Evolutionary conservation across 1,139 yeast species (phyloP), one percentile per base, ranked within the genome.

Genomic region (Pneumocystis carinii): DNA sequence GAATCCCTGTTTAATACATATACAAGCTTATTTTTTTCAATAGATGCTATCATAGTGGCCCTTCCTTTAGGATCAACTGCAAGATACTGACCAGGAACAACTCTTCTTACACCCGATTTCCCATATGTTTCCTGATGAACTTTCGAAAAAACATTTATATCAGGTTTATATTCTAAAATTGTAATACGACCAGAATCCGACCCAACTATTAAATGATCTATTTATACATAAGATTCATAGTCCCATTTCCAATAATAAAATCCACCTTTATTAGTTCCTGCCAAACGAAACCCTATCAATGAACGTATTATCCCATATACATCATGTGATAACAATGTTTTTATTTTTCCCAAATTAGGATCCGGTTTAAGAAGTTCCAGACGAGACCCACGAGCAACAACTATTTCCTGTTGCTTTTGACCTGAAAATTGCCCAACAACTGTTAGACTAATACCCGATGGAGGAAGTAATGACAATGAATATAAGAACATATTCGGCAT

Each of bases 131-230:
- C 92, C 66, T 83, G 83, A 60, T 79, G 76, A 0, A 83, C 67
- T 0, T 83, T 75, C 17, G 74, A 75, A 69, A 89, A 84, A 62
- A 71, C 72, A 36, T 76, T 72, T 14, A 71, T 66, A 1, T 72
- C 73, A 0, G 72, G 67, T 61, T 80, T 77, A 69, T 79, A 82
- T 67, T 81, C 82, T 17, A 85, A 73, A 0, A 90, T 72, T 0
- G 85, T 76, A 27, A 90, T 68, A 64, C 83, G 82, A 0, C 97
- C 97, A 1, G 95, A 82, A 71, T 90, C 97, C 0, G 95, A 83
- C 0, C 94, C 81, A 2, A 89, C 73, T n/a, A 86, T 80, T 35
- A 90, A 68, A 55, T 76, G 76, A 68, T 88, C 94, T 63, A 77
- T 77, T 32, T 0, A 27, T 24, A 17, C 3, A 59, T n/a, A 41